Conservation (phyloP, 345 rosid genomes). For the Aquilaria sinensis region DNA sequence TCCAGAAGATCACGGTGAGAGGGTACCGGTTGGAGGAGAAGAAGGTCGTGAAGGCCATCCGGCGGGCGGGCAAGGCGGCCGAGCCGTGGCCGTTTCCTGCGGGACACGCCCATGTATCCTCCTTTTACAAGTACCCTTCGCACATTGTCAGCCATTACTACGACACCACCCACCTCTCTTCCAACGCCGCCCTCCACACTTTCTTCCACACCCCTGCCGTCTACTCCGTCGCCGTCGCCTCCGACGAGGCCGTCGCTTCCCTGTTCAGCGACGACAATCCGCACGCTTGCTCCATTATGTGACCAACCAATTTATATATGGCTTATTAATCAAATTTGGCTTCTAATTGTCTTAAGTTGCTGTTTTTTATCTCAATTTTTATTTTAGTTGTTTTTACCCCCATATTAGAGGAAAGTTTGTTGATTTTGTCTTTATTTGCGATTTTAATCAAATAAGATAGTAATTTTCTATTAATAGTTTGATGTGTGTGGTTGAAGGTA, state of each 20-base stretch:
- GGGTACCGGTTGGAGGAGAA: conserved; percentile 66
- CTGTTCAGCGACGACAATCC: conserved; percentile 91
- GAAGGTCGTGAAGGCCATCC: conserved; percentile 66
- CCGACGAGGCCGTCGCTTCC: conserved; percentile 78
- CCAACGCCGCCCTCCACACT: conserved; percentile 40
- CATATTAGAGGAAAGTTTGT: no score
- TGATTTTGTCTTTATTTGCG: no score
- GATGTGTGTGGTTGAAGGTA: no score
- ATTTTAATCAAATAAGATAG: no score
- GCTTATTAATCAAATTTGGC: neutral
- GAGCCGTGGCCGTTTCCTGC: conserved; percentile 96
- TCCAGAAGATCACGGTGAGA: conserved; percentile 65
- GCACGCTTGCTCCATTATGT: conserved; percentile 80
- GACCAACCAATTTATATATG: conserved; percentile 6
- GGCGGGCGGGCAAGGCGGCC: conserved; percentile 69
- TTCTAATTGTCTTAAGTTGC: neutral
- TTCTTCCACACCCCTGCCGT: conserved; percentile 79
- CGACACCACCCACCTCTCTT: conserved; percentile 38
- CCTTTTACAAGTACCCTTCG: conserved; percentile 81
- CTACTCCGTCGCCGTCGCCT: conserved; percentile 76
- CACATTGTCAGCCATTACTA: conserved; percentile 73
- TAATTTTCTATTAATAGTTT: no score
- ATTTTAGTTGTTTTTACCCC: no score
- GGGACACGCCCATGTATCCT: conserved; percentile 56
- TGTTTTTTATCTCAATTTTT: no score